phyloP scores from a whole-genome alignment of 768 basidiomycete genomes.

The Tephrocybe sp. region DNA sequence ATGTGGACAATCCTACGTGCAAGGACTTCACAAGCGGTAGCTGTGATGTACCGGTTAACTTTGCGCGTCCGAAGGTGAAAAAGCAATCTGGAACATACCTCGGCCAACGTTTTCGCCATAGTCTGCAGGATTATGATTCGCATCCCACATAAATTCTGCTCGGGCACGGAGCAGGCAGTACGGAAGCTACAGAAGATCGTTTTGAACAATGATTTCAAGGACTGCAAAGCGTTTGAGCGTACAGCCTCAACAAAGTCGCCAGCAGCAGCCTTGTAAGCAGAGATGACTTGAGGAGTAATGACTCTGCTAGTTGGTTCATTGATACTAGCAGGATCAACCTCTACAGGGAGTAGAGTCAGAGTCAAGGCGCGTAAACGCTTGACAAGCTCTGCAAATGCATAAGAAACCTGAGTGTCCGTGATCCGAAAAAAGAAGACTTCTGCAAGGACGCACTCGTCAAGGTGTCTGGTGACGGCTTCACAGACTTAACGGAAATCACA shows the following conservation, averaged over 20 bases:
- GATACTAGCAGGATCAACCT: constrained; percentile 66
- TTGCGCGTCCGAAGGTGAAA: constrained; percentile 2
- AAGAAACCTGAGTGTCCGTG: background rate
- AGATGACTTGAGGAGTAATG: constrained; percentile 78
- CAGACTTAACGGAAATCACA: constrained; percentile 41
- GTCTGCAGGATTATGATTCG: constrained; percentile 77
- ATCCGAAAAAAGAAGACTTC: background rate
- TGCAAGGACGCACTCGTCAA: constrained; percentile 59
- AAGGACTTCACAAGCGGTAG: constrained; percentile 79
- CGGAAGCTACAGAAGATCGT: constrained; percentile 51
- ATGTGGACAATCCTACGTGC: constrained; percentile 79
- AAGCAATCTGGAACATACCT: constrained; percentile 44
- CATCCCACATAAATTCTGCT: constrained; percentile 79
- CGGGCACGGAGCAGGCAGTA: constrained; percentile 77
- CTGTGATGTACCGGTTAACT: constrained; percentile 32
- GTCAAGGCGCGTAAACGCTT: constrained; percentile 78
- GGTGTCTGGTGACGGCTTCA: constrained; percentile 65
- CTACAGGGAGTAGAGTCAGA: constrained; percentile 71
- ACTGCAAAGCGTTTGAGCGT: constrained; percentile 21
- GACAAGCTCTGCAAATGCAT: constrained; percentile 63
- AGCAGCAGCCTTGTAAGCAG: constrained; percentile 73
- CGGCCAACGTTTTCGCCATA: constrained; percentile 83
- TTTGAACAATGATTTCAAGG: background rate
- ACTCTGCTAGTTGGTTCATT: constrained; percentile 78
- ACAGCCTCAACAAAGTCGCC: constrained; percentile 89